Conservation (phyloP, 768 basidiomycete genomes). For the Omphalotus guepiniiformis region DNA sequence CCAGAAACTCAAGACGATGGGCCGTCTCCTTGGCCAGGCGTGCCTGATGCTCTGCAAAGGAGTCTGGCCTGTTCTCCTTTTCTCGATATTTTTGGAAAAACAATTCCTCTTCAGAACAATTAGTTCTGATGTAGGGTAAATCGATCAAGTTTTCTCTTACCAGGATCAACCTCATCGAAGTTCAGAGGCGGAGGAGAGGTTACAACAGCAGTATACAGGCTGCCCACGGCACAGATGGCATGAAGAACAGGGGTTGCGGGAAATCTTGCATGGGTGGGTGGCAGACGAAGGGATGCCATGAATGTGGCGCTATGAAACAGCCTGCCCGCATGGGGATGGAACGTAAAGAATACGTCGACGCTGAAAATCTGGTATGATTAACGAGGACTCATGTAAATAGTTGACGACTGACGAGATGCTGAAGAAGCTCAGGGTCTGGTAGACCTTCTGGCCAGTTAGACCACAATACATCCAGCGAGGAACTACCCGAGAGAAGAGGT, state of each 20-base stretch:
- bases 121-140: conserved; percentile 5
- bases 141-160: conserved; percentile 22
- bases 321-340: conserved; percentile 68
- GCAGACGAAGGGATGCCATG: conserved; percentile 55
- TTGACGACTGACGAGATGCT: conserved; percentile 40
- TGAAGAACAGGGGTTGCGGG: conserved; percentile 71
- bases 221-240: conserved; percentile 81
- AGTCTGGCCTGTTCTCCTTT: conserved; percentile 45
- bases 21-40: conserved; percentile 47
- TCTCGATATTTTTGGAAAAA: conserved; percentile 43
- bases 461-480: conserved; percentile 36
- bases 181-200: conserved; percentile 50
- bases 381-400: not conserved
- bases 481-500: too few relatives aligned
- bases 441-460: conserved; percentile 60
- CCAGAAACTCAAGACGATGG: conserved; percentile 43
- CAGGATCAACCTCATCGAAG: conserved; percentile 43
- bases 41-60: conserved; percentile 65
- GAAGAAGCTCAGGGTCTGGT: conserved; percentile 57
- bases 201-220: conserved; percentile 69
- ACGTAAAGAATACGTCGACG: conserved; percentile 76
- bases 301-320: conserved; percentile 68
- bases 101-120: conserved; percentile 43
- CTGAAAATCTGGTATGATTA: conserved; percentile 38
- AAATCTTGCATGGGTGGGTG: conserved; percentile 69